Evolutionary conservation across 139 green algal genomes (phyloP).

Genomic region (Micractinium conductrix): DNA sequence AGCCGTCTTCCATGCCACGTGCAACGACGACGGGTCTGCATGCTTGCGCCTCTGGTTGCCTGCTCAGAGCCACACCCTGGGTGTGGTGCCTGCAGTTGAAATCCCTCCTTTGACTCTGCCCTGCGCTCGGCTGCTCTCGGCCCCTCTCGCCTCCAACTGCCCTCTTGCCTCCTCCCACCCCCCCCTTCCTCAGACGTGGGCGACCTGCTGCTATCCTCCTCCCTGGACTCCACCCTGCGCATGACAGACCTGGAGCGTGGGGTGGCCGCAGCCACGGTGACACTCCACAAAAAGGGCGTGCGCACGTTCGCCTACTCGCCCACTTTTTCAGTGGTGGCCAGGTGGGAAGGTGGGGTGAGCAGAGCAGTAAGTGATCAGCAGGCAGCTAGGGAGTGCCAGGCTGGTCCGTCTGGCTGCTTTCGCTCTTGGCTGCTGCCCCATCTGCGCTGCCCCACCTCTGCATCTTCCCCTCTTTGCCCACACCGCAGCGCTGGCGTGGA

Average conservation of each 20-base stretch:
- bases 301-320: constrained; percentile 78
- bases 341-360: constrained; percentile 2
- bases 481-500: constrained; percentile 68
- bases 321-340: constrained; percentile 81
- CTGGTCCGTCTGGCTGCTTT: background rate
- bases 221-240: constrained; percentile 77
- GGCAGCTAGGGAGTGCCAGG: background rate
- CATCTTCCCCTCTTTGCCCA: background rate
- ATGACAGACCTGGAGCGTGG: constrained; percentile 53
- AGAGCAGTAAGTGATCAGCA: no score
- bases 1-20: no score
- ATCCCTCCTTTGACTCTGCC: no score
- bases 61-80: no score
- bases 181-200: constrained; percentile 59
- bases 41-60: no score
- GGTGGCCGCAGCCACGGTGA: constrained; percentile 33
- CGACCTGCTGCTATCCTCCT: constrained; percentile 72
- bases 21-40: no score
- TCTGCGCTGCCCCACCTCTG: background rate
- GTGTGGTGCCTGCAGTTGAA: no score
- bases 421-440: background rate
- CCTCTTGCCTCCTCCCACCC: background rate
- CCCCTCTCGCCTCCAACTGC: background rate
- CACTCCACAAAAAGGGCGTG: constrained; percentile 69
- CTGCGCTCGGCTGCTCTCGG: background rate